A percentile compares a stretch with the other conserved stretches of the same genome.
Conservation (phyloP, 805 yeast genomes). For the Wickerhamomyces tratensis region DNA sequence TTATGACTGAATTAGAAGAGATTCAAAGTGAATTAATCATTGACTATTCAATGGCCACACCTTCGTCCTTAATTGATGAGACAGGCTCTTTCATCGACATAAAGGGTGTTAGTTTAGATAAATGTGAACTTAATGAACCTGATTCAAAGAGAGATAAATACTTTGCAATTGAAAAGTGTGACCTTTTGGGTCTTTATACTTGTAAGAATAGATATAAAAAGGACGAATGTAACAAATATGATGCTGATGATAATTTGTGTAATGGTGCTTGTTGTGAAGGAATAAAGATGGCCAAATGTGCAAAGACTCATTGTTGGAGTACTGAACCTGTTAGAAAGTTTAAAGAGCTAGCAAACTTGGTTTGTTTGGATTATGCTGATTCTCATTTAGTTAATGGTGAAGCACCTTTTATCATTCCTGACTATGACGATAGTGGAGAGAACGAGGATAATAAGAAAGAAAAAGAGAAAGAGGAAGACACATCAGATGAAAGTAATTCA, state of each 20-base stretch:
- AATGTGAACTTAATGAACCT: conserved; percentile 9
- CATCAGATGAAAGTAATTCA: no score
- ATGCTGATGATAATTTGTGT: conserved; percentile 9
- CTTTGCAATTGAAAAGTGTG: conserved; percentile 15
- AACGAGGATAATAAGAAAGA: no score
- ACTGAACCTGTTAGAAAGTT: conserved; percentile 9
- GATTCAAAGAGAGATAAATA: conserved; percentile 9
- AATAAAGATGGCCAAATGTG: conserved; percentile 15
- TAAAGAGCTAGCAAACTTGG: conserved; percentile 10
- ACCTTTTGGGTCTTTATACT: conserved; percentile 11
- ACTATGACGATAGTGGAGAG: no score
- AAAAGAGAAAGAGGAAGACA: no score
- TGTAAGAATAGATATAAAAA: conserved; percentile 14
- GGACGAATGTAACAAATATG: conserved; percentile 5
- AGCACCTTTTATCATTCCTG: conserved; percentile 9
- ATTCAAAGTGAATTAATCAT: background rate
- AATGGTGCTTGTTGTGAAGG: conserved; percentile 18
- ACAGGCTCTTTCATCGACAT: no score
- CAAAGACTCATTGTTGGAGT: conserved; percentile 11
- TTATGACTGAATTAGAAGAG: background rate
- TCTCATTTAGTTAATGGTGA: conserved; percentile 6
- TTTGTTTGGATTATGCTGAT: conserved; percentile 18
- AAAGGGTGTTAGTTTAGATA: conserved; percentile 5
- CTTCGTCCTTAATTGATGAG: no score
- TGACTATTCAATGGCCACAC: background rate